A percentile compares a stretch with the other conserved stretches of the same genome.
Evolutionary conservation across 2,329 filamentous ascomycete genomes (phyloP).

Genomic region (Aspergillaceae sp.): DNA sequence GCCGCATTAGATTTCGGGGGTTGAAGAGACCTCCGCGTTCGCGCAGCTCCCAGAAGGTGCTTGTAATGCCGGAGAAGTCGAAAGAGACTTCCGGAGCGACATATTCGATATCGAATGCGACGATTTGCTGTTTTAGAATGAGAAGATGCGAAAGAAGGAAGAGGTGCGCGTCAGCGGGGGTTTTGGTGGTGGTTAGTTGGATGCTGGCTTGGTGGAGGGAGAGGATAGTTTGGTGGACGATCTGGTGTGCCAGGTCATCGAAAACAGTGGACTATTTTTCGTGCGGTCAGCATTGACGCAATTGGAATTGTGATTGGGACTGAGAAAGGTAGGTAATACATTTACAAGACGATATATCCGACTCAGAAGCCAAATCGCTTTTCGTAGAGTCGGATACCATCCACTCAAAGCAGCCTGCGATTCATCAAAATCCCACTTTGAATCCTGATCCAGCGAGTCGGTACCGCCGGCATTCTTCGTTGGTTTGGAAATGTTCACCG

Average conservation of each 20-base stretch:
- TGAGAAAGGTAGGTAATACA: slow-evolving; percentile 29
- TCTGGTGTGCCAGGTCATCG: slow-evolving; percentile 65
- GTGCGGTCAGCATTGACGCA: slow-evolving; percentile 7
- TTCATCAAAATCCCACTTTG: slow-evolving; percentile 44
- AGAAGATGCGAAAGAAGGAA: slow-evolving; percentile 94
- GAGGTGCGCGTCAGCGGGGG: slow-evolving; percentile 66
- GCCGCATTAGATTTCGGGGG: slow-evolving; percentile 51
- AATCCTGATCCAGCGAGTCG: slow-evolving; percentile 36
- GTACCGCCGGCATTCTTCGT: slow-evolving; percentile 43
- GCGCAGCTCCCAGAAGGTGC: slow-evolving; percentile 59
- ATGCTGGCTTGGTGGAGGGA: slow-evolving; percentile 71
- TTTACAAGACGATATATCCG: slow-evolving; percentile 63
- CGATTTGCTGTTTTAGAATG: slow-evolving; percentile 88
- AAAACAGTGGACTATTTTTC: slow-evolving; percentile 52
- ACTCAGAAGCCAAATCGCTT: slow-evolving; percentile 60
- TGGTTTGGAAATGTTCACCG: slow-evolving; percentile 40
- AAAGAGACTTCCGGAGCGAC: slow-evolving; percentile 57
- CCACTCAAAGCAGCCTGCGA: slow-evolving; percentile 49
- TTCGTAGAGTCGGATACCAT: slow-evolving; percentile 60
- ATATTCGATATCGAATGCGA: slow-evolving; percentile 87
- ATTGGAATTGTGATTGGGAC: background rate
- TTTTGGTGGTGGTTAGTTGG: slow-evolving; percentile 57
- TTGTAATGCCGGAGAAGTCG: slow-evolving; percentile 58
- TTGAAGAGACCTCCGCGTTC: slow-evolving; percentile 59
- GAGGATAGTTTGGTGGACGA: slow-evolving; percentile 81